phyloP scores from a whole-genome alignment of 805 yeast species.

The Yarrowia yakushimensis region DNA sequence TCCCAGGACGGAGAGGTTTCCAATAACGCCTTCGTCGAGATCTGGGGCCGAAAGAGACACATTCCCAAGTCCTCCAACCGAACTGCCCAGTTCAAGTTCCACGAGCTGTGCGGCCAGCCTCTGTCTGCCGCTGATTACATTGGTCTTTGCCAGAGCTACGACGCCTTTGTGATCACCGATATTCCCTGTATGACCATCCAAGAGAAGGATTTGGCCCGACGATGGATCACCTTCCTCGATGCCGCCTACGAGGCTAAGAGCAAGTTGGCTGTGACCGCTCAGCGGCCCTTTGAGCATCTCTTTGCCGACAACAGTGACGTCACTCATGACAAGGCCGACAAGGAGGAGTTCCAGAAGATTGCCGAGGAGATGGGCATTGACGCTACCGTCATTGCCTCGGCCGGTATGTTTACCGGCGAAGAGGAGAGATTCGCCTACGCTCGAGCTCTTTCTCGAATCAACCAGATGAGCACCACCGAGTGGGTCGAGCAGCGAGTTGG shows the following conservation, averaged over 20 bases:
- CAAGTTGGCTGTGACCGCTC: conserved; percentile 82
- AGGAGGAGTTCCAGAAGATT: conserved; percentile 43
- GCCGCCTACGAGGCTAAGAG: conserved; percentile 93
- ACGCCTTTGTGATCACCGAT: conserved; percentile 83
- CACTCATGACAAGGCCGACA: conserved; percentile 28
- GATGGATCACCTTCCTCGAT: conserved; percentile 92
- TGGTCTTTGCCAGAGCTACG: conserved; percentile 70
- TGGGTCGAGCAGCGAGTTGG: conserved; percentile 49
- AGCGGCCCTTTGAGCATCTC: conserved; percentile 75
- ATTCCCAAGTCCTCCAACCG: conserved; percentile 74
- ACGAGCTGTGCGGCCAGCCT: conserved; percentile 80
- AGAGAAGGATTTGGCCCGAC: conserved; percentile 76
- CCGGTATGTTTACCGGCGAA: conserved; percentile 65
- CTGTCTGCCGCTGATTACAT: conserved; percentile 93
- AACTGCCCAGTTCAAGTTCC: conserved; percentile 88
- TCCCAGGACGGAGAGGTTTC: conserved; percentile 53
- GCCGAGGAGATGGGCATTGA: conserved; percentile 77
- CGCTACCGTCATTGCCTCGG: conserved; percentile 45
- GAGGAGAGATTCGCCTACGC: conserved; percentile 97
- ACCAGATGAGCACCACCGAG: conserved; percentile 90
- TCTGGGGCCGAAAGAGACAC: conserved; percentile 83
- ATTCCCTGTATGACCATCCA: conserved; percentile 79
- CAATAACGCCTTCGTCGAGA: conserved; percentile 41
- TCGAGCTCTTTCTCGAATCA: conserved; percentile 82
- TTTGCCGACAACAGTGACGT: conserved; percentile 62